phyloP scores from a whole-genome alignment of 2,329 filamentous ascomycete species.

The Hymenoscyphus linearis region DNA sequence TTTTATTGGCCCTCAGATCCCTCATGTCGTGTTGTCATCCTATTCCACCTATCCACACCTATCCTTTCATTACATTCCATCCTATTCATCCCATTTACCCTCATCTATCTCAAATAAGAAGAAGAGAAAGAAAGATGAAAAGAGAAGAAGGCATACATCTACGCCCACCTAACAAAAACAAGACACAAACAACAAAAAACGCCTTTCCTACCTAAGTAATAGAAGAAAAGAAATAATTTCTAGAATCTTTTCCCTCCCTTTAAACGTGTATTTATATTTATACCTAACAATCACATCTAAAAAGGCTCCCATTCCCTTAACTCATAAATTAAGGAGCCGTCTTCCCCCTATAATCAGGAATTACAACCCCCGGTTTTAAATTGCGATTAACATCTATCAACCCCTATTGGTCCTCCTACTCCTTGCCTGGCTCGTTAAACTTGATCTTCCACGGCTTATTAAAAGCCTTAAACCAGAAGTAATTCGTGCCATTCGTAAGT shows the following conservation, averaged over 20 bases:
- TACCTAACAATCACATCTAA: no score
- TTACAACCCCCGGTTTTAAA: conserved; percentile 75
- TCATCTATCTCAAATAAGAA: no score
- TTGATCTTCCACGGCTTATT: conserved; percentile 91
- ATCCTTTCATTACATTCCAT: background rate
- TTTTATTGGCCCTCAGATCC: background rate
- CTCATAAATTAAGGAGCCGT: conserved; percentile 19
- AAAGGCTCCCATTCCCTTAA: no score
- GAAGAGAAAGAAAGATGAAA: background rate
- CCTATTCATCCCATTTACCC: background rate
- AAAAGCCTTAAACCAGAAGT: conserved; percentile 97
- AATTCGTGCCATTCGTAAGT: conserved; percentile 77
- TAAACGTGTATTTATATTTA: no score
- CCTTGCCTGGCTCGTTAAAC: conserved; percentile 62
- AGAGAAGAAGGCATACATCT: no score
- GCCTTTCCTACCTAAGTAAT: background rate
- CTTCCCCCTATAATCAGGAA: conserved; percentile 80
- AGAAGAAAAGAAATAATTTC: background rate
- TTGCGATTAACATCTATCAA: conserved; percentile 81
- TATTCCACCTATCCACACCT: no score
- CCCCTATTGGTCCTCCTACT: conserved; percentile 96
- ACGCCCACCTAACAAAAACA: no score
- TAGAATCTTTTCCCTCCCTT: background rate
- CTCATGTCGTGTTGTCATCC: no score
- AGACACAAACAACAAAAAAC: background rate